Base-by-base conservation (phyloP, 345 rosid genomes). In the Brassica incana region DNA sequence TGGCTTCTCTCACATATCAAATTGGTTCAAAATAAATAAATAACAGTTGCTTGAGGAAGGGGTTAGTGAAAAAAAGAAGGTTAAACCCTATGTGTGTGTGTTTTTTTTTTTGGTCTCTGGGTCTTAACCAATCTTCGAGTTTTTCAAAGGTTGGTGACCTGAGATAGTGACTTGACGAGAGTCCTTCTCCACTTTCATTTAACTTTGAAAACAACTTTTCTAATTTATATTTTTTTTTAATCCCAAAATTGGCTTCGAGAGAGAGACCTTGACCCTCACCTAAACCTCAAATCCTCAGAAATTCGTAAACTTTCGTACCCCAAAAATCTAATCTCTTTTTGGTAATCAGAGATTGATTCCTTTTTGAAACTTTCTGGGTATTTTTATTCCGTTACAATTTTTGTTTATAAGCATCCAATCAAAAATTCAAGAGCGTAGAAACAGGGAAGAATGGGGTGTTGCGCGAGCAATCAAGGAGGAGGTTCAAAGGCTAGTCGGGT, bases 381-480 rank as follows among this genome's bases (percentile, higher is more conserved):
- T 80, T 10, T 43, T 69, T 14, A n/a, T 40, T 30, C 25, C 45
- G 58, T 65, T 18, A 65, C 15, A 27, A 3, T 15, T 25, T 4
- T 4, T 54, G 11, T 4, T 25, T 10, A 36, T 59, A 68, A 67
- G 52, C n/a, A 72, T 43, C 73, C 12, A 33, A 62, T 32, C 64
- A 4, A 9, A 15, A 38, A 29, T 29, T 18, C 67, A 16, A 40
- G 40, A 27, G 43, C 54, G 64, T 2, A 23, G 66, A 63, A 80
- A 58, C 80, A 65, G 59, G 83, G 29, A 66, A 59, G 25, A 71
- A 95, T 95, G 97, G 97, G 97, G 70, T 89, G 92, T 83, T 91
- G 88, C 76, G 77, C 65, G 58, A 92, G 97, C 92, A 90, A 82
- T 78, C 72, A 80, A 79, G 91, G 85, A 5, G 92, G 88, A 72